These are phyloP conservation scores for Lentinula lateritia DNA, from an alignment of 768 basidiomycete species.

Conservation along the genomic window DNA sequence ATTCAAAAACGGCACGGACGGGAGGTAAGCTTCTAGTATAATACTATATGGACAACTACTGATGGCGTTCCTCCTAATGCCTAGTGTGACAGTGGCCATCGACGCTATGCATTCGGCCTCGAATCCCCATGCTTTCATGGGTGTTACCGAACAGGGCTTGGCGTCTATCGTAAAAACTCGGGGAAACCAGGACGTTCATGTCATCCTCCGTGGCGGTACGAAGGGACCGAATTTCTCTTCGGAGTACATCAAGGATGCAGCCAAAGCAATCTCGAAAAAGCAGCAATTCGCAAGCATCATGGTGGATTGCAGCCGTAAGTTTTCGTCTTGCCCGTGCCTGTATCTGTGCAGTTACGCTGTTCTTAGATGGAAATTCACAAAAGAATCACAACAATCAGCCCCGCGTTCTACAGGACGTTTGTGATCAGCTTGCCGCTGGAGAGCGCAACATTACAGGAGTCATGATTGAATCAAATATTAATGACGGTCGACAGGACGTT, in stretches of 20 bases:
- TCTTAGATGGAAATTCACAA: conserved; percentile 85
- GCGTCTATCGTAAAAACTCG: conserved; percentile 93
- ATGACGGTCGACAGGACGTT: conserved; percentile 86
- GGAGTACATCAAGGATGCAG: conserved; percentile 65
- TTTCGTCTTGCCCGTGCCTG: conserved; percentile 7
- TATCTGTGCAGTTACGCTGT: background rate
- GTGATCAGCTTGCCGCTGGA: conserved; percentile 69
- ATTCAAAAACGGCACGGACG: conserved; percentile 99
- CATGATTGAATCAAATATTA: conserved; percentile 96
- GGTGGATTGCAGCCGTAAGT: conserved; percentile 81
- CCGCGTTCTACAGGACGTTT: conserved; percentile 66
- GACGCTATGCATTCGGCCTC: conserved; percentile 94
- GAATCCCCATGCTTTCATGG: conserved; percentile 96
- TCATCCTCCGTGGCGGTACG: conserved; percentile 92
- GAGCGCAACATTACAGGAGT: conserved; percentile 80
- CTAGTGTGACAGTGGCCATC: conserved; percentile 79
- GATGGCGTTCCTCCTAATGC: conserved; percentile 9
- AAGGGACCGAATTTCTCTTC: conserved; percentile 85
- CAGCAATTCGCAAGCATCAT: conserved; percentile 66
- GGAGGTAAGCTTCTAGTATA: conserved; percentile 41
- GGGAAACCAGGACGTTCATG: conserved; percentile 85
- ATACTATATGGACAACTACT: conserved; percentile 1
- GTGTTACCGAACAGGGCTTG: conserved; percentile 79
- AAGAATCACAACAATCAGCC: conserved; percentile 95
- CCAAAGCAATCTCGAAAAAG: conserved; percentile 60